phyloP scores from a whole-genome alignment of 768 basidiomycete species.

The Trametes cingulata region DNA sequence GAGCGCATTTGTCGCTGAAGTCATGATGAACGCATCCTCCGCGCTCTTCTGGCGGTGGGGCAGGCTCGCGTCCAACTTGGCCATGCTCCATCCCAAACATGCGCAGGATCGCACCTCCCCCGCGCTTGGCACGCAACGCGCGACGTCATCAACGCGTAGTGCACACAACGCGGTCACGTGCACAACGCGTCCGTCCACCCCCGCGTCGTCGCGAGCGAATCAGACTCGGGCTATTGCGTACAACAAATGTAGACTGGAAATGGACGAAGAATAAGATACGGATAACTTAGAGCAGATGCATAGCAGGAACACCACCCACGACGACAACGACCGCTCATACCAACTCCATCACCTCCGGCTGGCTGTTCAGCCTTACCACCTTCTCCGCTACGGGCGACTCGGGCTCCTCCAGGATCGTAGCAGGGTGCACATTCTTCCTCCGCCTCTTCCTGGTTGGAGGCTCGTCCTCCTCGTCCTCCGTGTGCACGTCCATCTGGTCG shows the following conservation, averaged over 20 bases:
- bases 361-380: slow-evolving; percentile 12
- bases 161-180: slow-evolving; percentile 8
- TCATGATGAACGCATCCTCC: slow-evolving; percentile 10
- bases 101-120: neutral
- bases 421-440: neutral
- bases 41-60: neutral
- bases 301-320: slow-evolving; percentile 1
- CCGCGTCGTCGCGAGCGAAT: no score
- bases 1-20: slow-evolving; percentile 1
- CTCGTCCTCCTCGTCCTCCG: slow-evolving; percentile 9
- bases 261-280: neutral
- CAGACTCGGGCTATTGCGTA: neutral
- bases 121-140: neutral
- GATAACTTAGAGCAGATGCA: slow-evolving; percentile 12
- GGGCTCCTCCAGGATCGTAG: neutral
- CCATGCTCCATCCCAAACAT: neutral
- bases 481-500: slow-evolving; percentile 19
- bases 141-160: slow-evolving; percentile 4
- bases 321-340: neutral
- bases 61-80: neutral
- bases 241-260: neutral
- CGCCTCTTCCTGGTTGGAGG: slow-evolving; percentile 1
- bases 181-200: neutral
- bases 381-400: slow-evolving; percentile 12
- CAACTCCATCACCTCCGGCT: neutral